Evolutionary conservation across 1,139 yeast genomes (phyloP).

Genomic region (Geotrichum australiense): DNA sequence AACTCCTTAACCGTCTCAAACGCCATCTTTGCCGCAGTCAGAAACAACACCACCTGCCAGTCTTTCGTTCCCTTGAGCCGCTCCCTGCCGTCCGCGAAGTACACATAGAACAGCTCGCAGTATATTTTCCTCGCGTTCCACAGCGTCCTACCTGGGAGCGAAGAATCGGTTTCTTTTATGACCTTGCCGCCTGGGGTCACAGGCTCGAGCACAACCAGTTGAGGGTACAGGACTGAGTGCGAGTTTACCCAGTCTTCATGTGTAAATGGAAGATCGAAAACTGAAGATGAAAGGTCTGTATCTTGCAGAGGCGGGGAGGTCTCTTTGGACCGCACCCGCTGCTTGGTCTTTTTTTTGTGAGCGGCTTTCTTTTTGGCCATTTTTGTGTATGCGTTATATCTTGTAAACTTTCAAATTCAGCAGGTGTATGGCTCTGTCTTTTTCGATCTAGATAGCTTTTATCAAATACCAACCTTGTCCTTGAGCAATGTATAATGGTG

Average conservation of each 20-base stretch:
- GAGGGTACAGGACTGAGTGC: conserved; percentile 6
- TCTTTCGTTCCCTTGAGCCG: not conserved
- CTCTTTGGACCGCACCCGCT: too few species aligned
- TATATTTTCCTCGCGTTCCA: conserved; percentile 10
- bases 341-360: too few species aligned
- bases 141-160: conserved; percentile 3
- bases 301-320: too few species aligned
- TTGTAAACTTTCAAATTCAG: too few species aligned
- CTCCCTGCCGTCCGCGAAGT: conserved; percentile 11
- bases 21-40: conserved; percentile 8
- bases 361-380: too few species aligned
- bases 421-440: too few species aligned
- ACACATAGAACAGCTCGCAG: conserved; percentile 12
- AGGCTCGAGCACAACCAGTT: conserved; percentile 5
- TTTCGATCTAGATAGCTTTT: too few species aligned
- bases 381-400: too few species aligned
- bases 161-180: not conserved
- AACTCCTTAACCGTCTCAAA: conserved; percentile 6
- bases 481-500: too few species aligned
- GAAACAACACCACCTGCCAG: conserved; percentile 3
- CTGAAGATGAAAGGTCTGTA: too few species aligned
- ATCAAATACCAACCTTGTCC: too few species aligned
- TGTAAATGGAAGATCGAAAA: too few species aligned
- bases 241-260: conserved; percentile 10
- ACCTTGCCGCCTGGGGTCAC: not conserved